Conservation (phyloP, 106 monocot species). For the Dendrobium chrysotoxum region DNA sequence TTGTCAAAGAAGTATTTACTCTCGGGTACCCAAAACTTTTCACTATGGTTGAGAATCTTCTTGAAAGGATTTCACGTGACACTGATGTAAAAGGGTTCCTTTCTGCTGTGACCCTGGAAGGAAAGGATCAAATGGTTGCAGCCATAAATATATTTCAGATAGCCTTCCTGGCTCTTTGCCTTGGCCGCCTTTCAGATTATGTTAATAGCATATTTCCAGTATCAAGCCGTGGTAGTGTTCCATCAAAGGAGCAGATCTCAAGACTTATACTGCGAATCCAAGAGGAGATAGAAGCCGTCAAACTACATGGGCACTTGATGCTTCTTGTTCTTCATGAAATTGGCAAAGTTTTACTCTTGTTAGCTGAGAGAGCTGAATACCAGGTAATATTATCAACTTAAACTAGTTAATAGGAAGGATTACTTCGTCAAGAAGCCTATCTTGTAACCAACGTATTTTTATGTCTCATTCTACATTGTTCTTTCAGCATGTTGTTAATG, state of each 20-base stretch:
- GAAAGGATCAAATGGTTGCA: conserved; percentile 71
- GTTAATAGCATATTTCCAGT: conserved; percentile 80
- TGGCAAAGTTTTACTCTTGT: conserved; percentile 62
- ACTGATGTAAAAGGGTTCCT: conserved; percentile 81
- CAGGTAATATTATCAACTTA: conserved; percentile 42
- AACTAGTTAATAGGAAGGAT: not conserved
- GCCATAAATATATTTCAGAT: conserved; percentile 68
- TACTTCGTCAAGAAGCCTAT: not conserved
- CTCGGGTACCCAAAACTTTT: conserved; percentile 88
- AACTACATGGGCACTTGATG: conserved; percentile 70
- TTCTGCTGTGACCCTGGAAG: conserved; percentile 67
- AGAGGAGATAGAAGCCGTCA: conserved; percentile 92
- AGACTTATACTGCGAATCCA: conserved; percentile 72
- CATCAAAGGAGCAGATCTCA: conserved; percentile 94
- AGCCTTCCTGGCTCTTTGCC: conserved; percentile 60
- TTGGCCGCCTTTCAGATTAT: conserved; percentile 62
- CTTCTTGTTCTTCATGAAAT: conserved; percentile 78
- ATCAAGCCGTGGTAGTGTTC: conserved; percentile 64
- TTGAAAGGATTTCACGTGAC: conserved; percentile 77
- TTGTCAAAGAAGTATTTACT: conserved; percentile 91
- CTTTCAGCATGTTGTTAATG: not conserved
- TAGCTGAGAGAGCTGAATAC: conserved; percentile 93
- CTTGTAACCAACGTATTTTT: not conserved
- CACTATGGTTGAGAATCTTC: conserved; percentile 83
- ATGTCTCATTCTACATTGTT: not conserved